Base-by-base conservation (phyloP, 179 eudicot species). In the Silene coronaria region DNA sequence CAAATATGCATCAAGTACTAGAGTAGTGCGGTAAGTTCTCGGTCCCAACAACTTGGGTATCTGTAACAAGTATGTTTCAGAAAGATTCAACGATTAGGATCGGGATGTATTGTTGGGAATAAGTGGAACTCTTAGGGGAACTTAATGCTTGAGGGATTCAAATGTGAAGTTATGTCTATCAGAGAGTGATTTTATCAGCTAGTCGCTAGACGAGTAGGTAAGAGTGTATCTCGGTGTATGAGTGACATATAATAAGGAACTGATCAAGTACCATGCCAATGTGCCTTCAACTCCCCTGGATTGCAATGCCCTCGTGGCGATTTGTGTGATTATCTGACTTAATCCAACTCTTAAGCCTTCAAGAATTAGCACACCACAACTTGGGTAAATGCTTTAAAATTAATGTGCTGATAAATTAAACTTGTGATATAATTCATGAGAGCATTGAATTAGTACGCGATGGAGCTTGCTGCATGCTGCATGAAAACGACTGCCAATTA, bases 401-500 rank as follows among this genome's bases (percentile, higher is more conserved):
- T 32, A 12, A 17, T 66, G 16, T 66, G 48, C 17, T 66, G 24
- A 66, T 66, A 8, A 74, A 24, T 26, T 62, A 64, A 42, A 11
- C 48, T 42, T 13, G 10, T 42, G 48, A 42, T 42, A 9, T 11
- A 75, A 30, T 45, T 63, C 8, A 30, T 45, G 38, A 38, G 64
- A 28, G 30, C 16, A 75, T 57, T 34, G 21, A 23, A 67, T 67
- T 9, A 27, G 24, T 60, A 24, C 38, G 5, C 19, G 5, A 24
- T 67, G 22, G 38, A 71, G 28, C 51, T 69, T 51, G 61, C 21
- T 28, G 17, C 6, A 7, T 76, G 26, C 55, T 67, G 53, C 46
- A 55, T 64, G 80, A 72, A 78, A 73, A 78, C 67, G 80, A 78
- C 77, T 16, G 3, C 12, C 28, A 78, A 21, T 24, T 26, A 45